Percentiles rank a stretch among this genome's conserved stretches.
Evolutionary conservation across 805 yeast genomes (phyloP).

Genomic region (Lipomyces chichibuensis): DNA sequence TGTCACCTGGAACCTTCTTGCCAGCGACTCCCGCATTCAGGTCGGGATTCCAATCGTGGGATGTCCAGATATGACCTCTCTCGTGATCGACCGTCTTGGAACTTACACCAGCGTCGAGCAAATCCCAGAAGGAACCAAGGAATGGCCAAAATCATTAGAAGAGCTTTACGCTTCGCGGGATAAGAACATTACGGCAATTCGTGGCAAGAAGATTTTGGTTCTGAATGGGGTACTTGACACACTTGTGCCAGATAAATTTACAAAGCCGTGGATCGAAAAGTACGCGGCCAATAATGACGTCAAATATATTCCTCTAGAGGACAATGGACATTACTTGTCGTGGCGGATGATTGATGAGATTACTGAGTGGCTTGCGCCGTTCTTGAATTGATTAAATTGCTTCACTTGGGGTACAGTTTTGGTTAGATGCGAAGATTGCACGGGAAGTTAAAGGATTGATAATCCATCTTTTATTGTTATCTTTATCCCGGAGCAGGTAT

Average conservation of each 20-base stretch:
- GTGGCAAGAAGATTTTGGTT: slow-evolving; percentile 39
- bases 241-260: slow-evolving; percentile 45
- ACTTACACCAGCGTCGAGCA: slow-evolving; percentile 17
- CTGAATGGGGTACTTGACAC: slow-evolving; percentile 45
- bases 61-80: slow-evolving; percentile 51
- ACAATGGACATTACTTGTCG: slow-evolving; percentile 43
- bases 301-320: slow-evolving; percentile 39
- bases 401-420: neutral
- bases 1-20: slow-evolving; percentile 53
- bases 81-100: slow-evolving; percentile 51
- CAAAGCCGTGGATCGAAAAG: slow-evolving; percentile 42
- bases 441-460: too few relatives aligned
- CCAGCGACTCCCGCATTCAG: slow-evolving; percentile 47
- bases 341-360: slow-evolving; percentile 40
- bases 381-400: slow-evolving; percentile 9
- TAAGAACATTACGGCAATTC: slow-evolving; percentile 20
- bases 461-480: too few relatives aligned
- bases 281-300: slow-evolving; percentile 33
- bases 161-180: slow-evolving; percentile 27
- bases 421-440: neutral
- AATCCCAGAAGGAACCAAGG: slow-evolving; percentile 26
- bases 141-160: slow-evolving; percentile 36
- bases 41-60: slow-evolving; percentile 58
- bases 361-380: slow-evolving; percentile 38
- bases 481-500: too few relatives aligned